Evolutionary conservation across 495 filamentous ascomycete species (phyloP).

Genomic region (Penicillium robsamsonii): DNA sequence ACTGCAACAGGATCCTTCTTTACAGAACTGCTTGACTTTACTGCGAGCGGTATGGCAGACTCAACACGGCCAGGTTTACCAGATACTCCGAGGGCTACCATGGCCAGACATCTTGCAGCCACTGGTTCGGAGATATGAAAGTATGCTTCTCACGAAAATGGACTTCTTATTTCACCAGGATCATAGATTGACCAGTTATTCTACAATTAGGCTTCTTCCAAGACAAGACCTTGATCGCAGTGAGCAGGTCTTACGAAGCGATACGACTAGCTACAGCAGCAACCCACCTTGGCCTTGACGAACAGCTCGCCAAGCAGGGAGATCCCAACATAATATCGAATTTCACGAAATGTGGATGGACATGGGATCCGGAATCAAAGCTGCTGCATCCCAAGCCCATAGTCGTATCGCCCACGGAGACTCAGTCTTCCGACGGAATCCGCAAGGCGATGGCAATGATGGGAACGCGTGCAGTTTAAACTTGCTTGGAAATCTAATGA

Average conservation of each 20-base stretch:
- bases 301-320: conserved; percentile 27
- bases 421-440: conserved; percentile 26
- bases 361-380: conserved; percentile 39
- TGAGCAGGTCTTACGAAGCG: conserved; percentile 49
- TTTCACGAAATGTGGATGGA: conserved; percentile 47
- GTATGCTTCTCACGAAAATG: conserved; percentile 24
- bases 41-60: conserved; percentile 52
- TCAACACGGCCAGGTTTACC: conserved; percentile 43
- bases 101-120: conserved; percentile 44
- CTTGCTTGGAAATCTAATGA: not conserved
- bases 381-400: conserved; percentile 42
- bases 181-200: conserved; percentile 6
- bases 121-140: conserved; percentile 43
- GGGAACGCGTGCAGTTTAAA: conserved; percentile 27
- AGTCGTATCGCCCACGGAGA: conserved; percentile 27
- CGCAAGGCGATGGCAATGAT: conserved; percentile 38
- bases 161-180: not conserved
- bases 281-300: conserved; percentile 46
- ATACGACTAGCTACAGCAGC: conserved; percentile 47
- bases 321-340: conserved; percentile 37
- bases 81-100: conserved; percentile 37
- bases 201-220: conserved; percentile 39
- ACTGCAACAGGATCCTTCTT: conserved; percentile 36
- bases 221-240: conserved; percentile 45
- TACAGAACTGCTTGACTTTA: conserved; percentile 46